Evolutionary conservation across 108 stramenopile species (phyloP).

Genomic region (Conticribra guillardii): DNA sequence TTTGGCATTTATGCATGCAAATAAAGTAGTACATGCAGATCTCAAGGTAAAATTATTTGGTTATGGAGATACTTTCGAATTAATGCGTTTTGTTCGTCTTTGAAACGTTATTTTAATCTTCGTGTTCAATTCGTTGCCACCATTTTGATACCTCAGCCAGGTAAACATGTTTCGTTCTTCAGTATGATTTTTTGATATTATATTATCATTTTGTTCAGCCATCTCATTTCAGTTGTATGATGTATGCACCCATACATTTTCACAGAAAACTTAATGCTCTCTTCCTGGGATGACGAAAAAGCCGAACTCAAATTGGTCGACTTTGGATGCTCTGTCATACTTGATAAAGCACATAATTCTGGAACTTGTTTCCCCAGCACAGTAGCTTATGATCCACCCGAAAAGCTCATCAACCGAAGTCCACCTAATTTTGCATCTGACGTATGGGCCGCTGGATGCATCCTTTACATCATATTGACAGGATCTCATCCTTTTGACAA

Average conservation of each 20-base stretch:
- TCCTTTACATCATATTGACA: constrained; percentile 34
- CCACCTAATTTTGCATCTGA: constrained; percentile 23
- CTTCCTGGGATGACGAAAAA: constrained; percentile 10
- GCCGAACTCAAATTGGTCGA: constrained; percentile 35
- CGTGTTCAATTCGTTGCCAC: not conserved
- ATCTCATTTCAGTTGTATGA: no score
- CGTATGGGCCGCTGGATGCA: constrained; percentile 34
- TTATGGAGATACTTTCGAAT: no score
- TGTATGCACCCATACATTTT: no score
- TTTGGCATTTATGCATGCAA: constrained; percentile 29
- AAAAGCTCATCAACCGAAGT: constrained; percentile 6
- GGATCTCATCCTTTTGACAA: constrained; percentile 39
- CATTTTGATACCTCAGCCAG: not conserved
- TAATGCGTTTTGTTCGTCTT: no score
- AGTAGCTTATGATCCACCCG: constrained; percentile 28
- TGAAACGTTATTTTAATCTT: no score
- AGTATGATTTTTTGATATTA: not conserved
- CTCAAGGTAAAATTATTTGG: constrained; percentile 13
- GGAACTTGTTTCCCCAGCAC: constrained; percentile 1
- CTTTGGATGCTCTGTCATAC: constrained; percentile 31
- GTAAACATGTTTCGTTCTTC: not conserved
- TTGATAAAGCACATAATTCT: not conserved
- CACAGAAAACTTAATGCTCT: constrained; percentile 37
- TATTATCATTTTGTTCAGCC: no score
- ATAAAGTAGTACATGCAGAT: constrained; percentile 17